Conservation (phyloP, 208 protist species). For the Crithidia sp. region DNA sequence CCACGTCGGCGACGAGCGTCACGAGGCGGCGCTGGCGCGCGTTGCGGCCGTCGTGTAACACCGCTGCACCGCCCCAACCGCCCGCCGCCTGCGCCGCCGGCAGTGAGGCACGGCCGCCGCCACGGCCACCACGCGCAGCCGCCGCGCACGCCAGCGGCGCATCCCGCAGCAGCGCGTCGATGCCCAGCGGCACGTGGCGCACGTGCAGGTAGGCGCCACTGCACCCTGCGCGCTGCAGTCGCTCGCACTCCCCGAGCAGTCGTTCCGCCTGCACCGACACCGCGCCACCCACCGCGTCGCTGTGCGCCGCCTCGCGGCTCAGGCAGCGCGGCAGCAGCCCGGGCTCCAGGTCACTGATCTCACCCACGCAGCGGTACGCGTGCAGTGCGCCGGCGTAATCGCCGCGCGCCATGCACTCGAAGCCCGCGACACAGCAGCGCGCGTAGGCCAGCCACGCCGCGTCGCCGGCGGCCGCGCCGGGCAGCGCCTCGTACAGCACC, state of each 20-base stretch:
- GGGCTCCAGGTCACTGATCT: conserved; percentile 19
- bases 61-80: background rate
- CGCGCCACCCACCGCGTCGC: conserved; percentile 14
- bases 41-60: background rate
- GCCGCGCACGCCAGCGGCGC: background rate
- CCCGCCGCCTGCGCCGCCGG: background rate
- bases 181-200: conserved; percentile 6
- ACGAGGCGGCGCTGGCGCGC: background rate
- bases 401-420: conserved; percentile 41
- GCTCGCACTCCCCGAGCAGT: conserved; percentile 25
- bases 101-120: background rate
- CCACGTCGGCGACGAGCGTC: background rate
- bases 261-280: conserved; percentile 24
- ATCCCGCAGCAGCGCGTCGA: background rate
- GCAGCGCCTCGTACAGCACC: conserved; percentile 34
- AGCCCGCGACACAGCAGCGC: conserved; percentile 27
- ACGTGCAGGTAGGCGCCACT: background rate
- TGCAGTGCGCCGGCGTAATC: conserved; percentile 39
- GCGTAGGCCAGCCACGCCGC: conserved; percentile 33
- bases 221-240: background rate
- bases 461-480: conserved; percentile 11
- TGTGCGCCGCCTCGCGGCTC: conserved; percentile 19
- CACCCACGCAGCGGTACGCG: conserved; percentile 25
- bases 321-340: conserved; percentile 17
- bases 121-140: background rate